phyloP scores from a whole-genome alignment of 306 rosid genomes.

The Morella rubra region DNA sequence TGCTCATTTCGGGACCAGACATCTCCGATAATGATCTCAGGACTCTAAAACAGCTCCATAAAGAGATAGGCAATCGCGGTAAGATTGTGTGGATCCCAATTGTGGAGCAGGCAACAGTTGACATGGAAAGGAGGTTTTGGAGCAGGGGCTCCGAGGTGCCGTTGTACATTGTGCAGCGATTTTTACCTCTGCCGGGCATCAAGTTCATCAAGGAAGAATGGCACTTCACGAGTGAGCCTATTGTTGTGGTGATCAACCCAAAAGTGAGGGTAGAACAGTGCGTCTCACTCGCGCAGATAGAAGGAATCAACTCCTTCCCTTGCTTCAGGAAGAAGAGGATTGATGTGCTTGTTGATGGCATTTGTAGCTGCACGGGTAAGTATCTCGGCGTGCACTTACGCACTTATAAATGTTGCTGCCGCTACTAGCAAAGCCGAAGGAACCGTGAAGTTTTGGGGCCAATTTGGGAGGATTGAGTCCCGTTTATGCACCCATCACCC shows the following conservation, averaged over 20 bases:
- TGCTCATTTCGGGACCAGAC: slow-evolving; percentile 18
- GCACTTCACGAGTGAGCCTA: slow-evolving; percentile 38
- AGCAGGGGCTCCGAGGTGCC: slow-evolving; percentile 19
- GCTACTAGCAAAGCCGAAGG: no score
- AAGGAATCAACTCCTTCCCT: slow-evolving; percentile 30
- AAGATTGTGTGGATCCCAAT: slow-evolving; percentile 49
- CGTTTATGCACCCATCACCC: no score
- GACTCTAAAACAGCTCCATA: slow-evolving; percentile 18
- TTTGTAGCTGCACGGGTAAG: background rate
- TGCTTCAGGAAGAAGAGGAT: background rate
- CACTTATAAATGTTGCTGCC: background rate
- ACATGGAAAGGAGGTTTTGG: slow-evolving; percentile 14
- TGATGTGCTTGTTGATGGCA: background rate
- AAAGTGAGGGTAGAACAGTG: slow-evolving; percentile 28
- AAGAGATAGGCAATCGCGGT: slow-evolving; percentile 24
- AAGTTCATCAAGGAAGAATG: slow-evolving; percentile 40
- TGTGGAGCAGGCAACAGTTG: slow-evolving; percentile 21
- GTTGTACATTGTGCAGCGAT: slow-evolving; percentile 32
- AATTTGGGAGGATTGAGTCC: no score
- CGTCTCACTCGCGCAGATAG: slow-evolving; percentile 21
- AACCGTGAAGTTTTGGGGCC: no score
- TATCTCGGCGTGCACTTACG: background rate
- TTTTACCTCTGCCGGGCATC: slow-evolving; percentile 19
- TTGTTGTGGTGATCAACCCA: slow-evolving; percentile 32
- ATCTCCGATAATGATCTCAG: slow-evolving; percentile 34